Base-by-base conservation (phyloP, 257 asterid genomes). In the Vinca minor region DNA sequence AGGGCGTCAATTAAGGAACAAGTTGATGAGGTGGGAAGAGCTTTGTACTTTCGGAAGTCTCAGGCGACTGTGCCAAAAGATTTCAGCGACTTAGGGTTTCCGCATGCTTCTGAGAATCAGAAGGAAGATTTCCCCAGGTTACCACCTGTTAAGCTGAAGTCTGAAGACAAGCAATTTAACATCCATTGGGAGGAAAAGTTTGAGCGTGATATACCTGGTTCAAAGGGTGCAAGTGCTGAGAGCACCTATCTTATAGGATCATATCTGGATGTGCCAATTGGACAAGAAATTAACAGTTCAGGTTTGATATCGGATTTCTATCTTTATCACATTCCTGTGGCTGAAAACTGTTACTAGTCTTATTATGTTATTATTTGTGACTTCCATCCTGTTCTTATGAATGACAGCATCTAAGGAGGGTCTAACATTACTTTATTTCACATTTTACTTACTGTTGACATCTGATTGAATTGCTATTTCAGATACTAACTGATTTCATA, bases 191-290 rank as follows among this genome's bases (percentile, higher is more conserved):
- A n/a, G n/a, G n/a, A n/a, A n/a, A n/a, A n/a, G n/a, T n/a, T n/a
- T n/a, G n/a, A n/a, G n/a, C n/a, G n/a, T n/a, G n/a, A n/a, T n/a
- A n/a, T n/a, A n/a, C n/a, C n/a, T n/a, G n/a, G n/a, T n/a, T n/a
- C n/a, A n/a, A n/a, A n/a, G n/a, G n/a, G n/a, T n/a, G n/a, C n/a
- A n/a, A n/a, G n/a, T n/a, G n/a, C n/a, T n/a, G n/a, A n/a, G n/a
- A n/a, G n/a, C n/a, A n/a, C n/a, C n/a, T n/a, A n/a, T n/a, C n/a
- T n/a, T n/a, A n/a, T n/a, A n/a, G n/a, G n/a, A n/a, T n/a, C n/a
- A n/a, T n/a, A n/a, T n/a, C 85, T 93, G 68, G 98, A 93, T 70
- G 94, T 89, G 65, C 97, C 97, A 56, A 76, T 89, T 62, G 99
- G 97, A 38, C 99, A 93, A 77, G 99, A 93, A 67, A 78, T 85